These are phyloP conservation scores for Conoideocrella luteorostrata DNA, from an alignment of 2,329 filamentous ascomycete genomes.

Conservation along the genomic window DNA sequence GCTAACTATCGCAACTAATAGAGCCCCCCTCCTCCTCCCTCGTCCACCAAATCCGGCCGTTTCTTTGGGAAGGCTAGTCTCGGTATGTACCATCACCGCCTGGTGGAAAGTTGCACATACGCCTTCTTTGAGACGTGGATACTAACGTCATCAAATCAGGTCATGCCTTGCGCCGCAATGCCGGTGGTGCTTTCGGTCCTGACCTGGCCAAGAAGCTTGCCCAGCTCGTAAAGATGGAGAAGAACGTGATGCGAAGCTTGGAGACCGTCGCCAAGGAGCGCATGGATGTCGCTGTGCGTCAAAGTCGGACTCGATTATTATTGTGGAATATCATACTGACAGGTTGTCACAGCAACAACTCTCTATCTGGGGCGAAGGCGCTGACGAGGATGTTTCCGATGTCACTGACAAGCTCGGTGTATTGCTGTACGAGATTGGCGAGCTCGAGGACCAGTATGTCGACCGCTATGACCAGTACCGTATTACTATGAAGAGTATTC, in stretches of 20 bases:
- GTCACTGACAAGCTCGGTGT: constrained; percentile 98
- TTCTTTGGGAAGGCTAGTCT: constrained; percentile 83
- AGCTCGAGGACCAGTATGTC: constrained; percentile 96
- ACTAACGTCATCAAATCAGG: constrained; percentile 27
- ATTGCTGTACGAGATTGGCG: constrained; percentile 94
- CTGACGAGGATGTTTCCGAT: constrained; percentile 96
- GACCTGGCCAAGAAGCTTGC: constrained; percentile 97
- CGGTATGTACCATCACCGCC: constrained; percentile 56
- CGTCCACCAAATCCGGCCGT: constrained; percentile 82
- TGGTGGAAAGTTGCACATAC: too few relatives aligned
- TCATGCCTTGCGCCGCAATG: constrained; percentile 65
- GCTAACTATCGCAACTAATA: constrained; percentile 32
- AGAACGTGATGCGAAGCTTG: constrained; percentile 99
- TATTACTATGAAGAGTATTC: constrained; percentile 98
- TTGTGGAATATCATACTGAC: neutral
- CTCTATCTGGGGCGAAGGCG: constrained; percentile 91
- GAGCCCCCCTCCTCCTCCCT: constrained; percentile 88
- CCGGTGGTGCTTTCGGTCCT: constrained; percentile 69
- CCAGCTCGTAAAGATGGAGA: constrained; percentile 99
- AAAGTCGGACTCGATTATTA: neutral
- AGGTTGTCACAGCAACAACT: constrained; percentile 74
- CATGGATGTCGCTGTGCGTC: constrained; percentile 93
- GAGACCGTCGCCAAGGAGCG: constrained; percentile 91
- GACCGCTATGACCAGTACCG: constrained; percentile 99
- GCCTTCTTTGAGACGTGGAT: too few relatives aligned